Base-by-base conservation (phyloP, 768 basidiomycete species). In the Porphyrellus cyaneotinctus region DNA sequence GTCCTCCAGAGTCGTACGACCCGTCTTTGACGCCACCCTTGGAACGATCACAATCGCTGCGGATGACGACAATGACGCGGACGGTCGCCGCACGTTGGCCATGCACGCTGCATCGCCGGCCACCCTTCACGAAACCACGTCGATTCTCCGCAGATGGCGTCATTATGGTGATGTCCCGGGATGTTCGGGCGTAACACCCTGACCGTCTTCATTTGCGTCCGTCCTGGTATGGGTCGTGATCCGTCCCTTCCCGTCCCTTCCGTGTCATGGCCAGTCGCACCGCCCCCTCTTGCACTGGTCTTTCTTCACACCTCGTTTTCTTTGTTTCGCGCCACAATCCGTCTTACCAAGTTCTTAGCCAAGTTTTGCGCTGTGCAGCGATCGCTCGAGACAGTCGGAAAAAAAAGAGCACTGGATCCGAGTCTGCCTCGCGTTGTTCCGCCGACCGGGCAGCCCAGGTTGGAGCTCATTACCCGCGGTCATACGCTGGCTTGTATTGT, bases 241-340 rank as follows among this genome's bases (percentile, higher is more conserved):
- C 64, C 64, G 63, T 47, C 50, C 7, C 8, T 18, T 61, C 39
- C 58, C 61, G 63, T 49, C 48, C 32, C 33, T 56, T 59, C 50
- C 53, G 45, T 20, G 15, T 42, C 33, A 31, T 18, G 43, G 26
- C 43, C 15, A 32, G 33, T 41, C 38, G 43, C 51, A 53, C 48
- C 43, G 37, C 44, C 51, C 28, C 18, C 12, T 7, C 14, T 11
- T 37, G 26, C 36, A 39, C 35, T 14, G 13, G 14, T 47, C 4
- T 58, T 57, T 33, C 44, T 51, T 32, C 49, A 37, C 23, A 11
- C 56, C 23, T 53, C 43, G 12, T 38, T 39, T 39, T 31, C 39
- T 45, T 49, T 37, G 38, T 22, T 37, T 48, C 28, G 37, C 30
- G 14, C 32, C 51, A 57, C 55, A 13, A 47, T 39, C 23, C 23